Evolutionary conservation across 441 rosid species (phyloP), one percentile per base, ranked within the genome.

Genomic region (Populus hybrid): DNA sequence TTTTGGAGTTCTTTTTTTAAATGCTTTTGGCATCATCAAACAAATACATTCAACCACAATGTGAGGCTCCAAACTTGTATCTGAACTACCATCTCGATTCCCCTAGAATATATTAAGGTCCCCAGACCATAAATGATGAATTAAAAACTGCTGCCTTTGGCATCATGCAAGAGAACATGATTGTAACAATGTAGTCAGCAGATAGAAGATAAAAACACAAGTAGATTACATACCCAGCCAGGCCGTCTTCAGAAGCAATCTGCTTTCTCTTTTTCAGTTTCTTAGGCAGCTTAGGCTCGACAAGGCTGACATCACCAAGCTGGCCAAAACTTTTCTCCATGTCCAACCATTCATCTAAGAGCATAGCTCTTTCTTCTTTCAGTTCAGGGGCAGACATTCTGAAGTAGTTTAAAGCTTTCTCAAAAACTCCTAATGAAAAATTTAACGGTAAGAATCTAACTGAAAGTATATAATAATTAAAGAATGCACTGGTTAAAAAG

Each of bases 311-410:
- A 78, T 95, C 88, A 66, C 97, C 98, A 28, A 89, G 86, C 67
- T 89, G 84, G 92, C 91, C 92, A 75, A 85, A 92, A 79, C 89
- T 78, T 11, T 42, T 84, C 88, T 95, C 99, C 79, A 89, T 82
- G 76, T 90, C 90, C 78, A 93, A 81, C 98, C 98, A 95, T 81
- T 93, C 97, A 70, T 95, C 94, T 78, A 93, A 65, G 18, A 95
- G 87, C 88, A 92, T 91, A 0, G 95, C 97, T 10, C 95, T 79
- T 82, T 95, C 99, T 79, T 92, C 98, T 83, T 93, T 92, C 79
- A 93, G 69, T 80, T 92, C 98, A 0, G 97, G 94, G 42, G 91
- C 89, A 3, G 92, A 78, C 0, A 87, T 92, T 84, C 94, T 86
- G 73, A 86, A 92, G 80, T 93, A 92, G 79, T 85, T 86, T 28